Base-by-base conservation (phyloP, 371 early-diverging fungal species). In the Mortierella sp. region DNA sequence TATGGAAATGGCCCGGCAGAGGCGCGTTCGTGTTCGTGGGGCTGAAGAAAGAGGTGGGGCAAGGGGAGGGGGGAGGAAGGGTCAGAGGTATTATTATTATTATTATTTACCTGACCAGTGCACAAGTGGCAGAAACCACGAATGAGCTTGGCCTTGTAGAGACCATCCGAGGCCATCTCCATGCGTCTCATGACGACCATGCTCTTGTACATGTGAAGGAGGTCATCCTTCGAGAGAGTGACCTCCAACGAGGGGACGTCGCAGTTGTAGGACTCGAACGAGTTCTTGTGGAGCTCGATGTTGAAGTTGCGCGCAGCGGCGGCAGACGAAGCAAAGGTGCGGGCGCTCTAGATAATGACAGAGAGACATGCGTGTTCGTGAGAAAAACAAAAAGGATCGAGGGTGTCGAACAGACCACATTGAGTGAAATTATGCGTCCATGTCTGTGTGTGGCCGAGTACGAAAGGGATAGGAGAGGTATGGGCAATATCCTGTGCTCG, bases 81-180 rank as follows among this genome's bases (percentile, higher is more conserved):
- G 37, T 5, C 9, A 9, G 9, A 37, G 37, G 9, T 9, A 43
- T 21, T 66, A 19, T 63, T 82, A 57, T 26, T 51, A 47, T 7
- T 5, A 50, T 56, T 66, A 19, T 63, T 82, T 87, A 90, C 92
- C 90, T 99, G 99, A 64, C 99, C 99, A 74, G 95, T 98, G 82
- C 95, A 95, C 88, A 99, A 89, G 85, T 99, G 99, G 86, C 99
- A 99, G 92, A 99, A 99, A 66, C 99, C 99, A 68, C 98, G 91
- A 70, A 99, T 98, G 84, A 95, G 84, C 86, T 97, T 97, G 70
- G 92, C 90, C 89, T 99, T 97, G 93, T 99, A 99, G 67, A 96
- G 90, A 82, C 91, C 91, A 81, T 98, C 98, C 57, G 96, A 93
- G 52, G 95, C 93, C 89, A 94, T 96, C 85, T 98, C 99, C 87